These are phyloP conservation scores for Drechslerella coelobrocha DNA, from an alignment of 2,329 filamentous ascomycete species.

Conservation along the genomic window DNA sequence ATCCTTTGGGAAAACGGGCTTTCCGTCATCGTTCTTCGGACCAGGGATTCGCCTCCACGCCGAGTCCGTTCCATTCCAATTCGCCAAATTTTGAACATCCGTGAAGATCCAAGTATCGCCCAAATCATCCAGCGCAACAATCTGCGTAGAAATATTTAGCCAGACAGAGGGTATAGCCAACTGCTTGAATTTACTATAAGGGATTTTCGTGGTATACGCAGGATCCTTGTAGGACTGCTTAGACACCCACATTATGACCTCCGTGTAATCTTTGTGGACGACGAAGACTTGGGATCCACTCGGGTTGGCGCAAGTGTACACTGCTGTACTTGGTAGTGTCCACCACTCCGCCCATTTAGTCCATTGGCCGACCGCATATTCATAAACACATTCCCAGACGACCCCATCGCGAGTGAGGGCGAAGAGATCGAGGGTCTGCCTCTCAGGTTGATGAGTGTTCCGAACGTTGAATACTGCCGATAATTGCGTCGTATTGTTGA, in stretches of 20 bases:
- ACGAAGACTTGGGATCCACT: constrained; percentile 6
- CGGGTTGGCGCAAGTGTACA: constrained; percentile 5
- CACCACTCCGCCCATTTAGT: not conserved
- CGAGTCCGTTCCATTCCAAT: constrained; percentile 7
- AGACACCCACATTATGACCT: constrained; percentile 7
- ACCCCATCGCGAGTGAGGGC: not conserved
- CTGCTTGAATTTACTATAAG: constrained; percentile 7
- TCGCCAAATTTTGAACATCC: constrained; percentile 10
- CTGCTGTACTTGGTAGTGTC: not conserved
- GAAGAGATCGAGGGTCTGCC: constrained; percentile 10
- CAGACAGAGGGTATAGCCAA: constrained; percentile 14
- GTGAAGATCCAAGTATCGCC: constrained; percentile 5
- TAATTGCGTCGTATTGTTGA: constrained; percentile 5
- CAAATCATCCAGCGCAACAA: not conserved
- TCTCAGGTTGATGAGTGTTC: not conserved
- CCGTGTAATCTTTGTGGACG: not conserved
- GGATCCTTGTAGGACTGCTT: not conserved
- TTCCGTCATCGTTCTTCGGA: constrained; percentile 4
- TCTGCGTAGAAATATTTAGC: constrained; percentile 7
- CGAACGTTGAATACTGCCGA: constrained; percentile 4
- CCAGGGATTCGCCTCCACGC: constrained; percentile 3
- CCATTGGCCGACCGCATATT: not conserved
- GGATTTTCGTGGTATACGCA: not conserved
- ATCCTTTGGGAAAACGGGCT: constrained; percentile 6
- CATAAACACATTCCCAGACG: not conserved